A percentile compares a stretch with the other conserved stretches of the same genome.
Evolutionary conservation across 2,329 filamentous ascomycete genomes (phyloP).

Genomic region (Apiospora kogelbergensis): DNA sequence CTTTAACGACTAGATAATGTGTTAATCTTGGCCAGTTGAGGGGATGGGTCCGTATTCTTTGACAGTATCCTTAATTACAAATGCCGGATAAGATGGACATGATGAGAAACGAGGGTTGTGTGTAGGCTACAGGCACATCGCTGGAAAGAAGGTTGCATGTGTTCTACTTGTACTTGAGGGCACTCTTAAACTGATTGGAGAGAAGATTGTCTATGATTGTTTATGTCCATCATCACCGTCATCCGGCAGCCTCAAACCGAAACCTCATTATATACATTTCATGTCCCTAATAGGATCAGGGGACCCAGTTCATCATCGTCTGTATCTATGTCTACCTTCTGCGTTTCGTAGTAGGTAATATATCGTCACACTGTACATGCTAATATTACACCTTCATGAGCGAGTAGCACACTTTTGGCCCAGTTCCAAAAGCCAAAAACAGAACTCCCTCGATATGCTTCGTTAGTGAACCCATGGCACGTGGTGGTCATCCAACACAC

Average conservation of each 20-base stretch:
- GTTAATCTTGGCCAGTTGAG: too few relatives aligned
- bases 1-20: too few relatives aligned
- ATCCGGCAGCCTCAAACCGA: not conserved
- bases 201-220: not conserved
- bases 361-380: constrained; percentile 4
- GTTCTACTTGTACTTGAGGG: not conserved
- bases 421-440: not conserved
- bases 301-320: not conserved
- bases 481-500: too few relatives aligned
- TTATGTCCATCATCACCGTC: not conserved
- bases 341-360: not conserved
- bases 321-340: not conserved
- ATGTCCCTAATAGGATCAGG: not conserved
- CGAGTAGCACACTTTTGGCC: not conserved
- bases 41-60: too few relatives aligned
- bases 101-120: too few relatives aligned
- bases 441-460: constrained; percentile 4
- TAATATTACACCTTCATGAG: constrained; percentile 4
- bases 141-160: too few relatives aligned
- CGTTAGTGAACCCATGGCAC: not conserved
- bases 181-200: not conserved
- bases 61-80: too few relatives aligned
- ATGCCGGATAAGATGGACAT: too few relatives aligned
- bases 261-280: not conserved
- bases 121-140: too few relatives aligned